phyloP scores from a whole-genome alignment of 495 filamentous ascomycete genomes.

The Trichoderma asperelloides region DNA sequence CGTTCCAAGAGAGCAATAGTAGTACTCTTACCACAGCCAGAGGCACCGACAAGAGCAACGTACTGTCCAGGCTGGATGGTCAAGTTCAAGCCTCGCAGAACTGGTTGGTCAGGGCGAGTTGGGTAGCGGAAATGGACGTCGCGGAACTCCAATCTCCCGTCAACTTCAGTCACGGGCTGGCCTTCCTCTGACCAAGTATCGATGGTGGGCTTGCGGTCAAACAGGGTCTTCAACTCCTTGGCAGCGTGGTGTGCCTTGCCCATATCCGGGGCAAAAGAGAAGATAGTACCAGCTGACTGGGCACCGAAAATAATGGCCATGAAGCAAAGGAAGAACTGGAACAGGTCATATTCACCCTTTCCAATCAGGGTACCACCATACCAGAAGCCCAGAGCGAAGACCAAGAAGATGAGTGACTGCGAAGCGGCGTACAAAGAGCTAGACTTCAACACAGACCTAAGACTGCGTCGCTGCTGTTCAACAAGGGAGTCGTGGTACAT shows the following conservation, averaged over 20 bases:
- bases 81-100: conserved; percentile 48
- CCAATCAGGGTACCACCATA: conserved; percentile 76
- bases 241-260: conserved; percentile 29
- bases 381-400: conserved; percentile 76
- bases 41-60: conserved; percentile 55
- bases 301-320: conserved; percentile 34
- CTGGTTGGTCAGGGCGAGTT: conserved; percentile 45
- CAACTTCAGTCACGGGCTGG: conserved; percentile 40
- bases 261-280: conserved; percentile 32
- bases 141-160: conserved; percentile 46
- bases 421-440: conserved; percentile 71
- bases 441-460: conserved; percentile 52
- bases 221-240: conserved; percentile 29
- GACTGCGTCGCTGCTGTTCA: conserved; percentile 46
- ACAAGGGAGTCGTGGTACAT: conserved; percentile 55
- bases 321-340: conserved; percentile 84
- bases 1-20: conserved; percentile 56
- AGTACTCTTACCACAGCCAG: conserved; percentile 67
- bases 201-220: conserved; percentile 28
- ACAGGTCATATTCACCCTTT: conserved; percentile 58
- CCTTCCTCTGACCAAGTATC: conserved; percentile 68
- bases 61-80: conserved; percentile 63
- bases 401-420: conserved; percentile 69
- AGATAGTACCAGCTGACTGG: conserved; percentile 31
- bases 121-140: conserved; percentile 57